A percentile compares a stretch with the other conserved stretches of the same genome.
These are phyloP conservation scores for Talaromyces nanjingensis DNA, from an alignment of 495 filamentous ascomycete species.

Conservation along the genomic window DNA sequence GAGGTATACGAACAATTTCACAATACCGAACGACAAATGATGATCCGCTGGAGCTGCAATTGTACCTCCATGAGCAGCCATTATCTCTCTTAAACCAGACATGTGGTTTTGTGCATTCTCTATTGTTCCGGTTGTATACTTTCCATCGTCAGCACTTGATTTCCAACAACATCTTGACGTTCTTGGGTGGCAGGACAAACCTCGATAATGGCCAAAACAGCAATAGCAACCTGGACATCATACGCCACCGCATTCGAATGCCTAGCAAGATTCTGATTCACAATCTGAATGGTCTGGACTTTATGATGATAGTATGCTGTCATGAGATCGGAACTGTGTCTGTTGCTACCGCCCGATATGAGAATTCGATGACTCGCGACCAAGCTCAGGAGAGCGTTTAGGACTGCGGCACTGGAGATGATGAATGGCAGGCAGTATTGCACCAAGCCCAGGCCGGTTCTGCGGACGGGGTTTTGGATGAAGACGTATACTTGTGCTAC, in stretches of 20 bases:
- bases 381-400: not conserved
- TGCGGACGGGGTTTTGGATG: not conserved
- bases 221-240: conserved; percentile 2
- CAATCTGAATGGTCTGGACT: conserved; percentile 2
- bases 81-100: not conserved
- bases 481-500: not conserved
- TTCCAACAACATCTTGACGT: too few relatives aligned
- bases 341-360: not conserved
- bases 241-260: not conserved
- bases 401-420: not conserved
- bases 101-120: not conserved
- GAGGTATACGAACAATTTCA: not conserved
- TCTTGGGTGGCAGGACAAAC: not conserved
- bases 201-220: conserved; percentile 1
- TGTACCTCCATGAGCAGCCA: not conserved
- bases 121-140: not conserved
- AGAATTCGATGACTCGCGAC: not conserved
- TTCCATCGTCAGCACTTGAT: too few relatives aligned
- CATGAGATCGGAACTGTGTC: not conserved
- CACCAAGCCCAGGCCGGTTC: not conserved
- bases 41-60: not conserved
- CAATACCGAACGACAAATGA: not conserved
- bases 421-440: not conserved
- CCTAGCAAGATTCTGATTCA: not conserved
- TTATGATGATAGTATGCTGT: conserved; percentile 4